Evolutionary conservation across 306 rosid genomes (phyloP).

Genomic region (Quercus variabilis): DNA sequence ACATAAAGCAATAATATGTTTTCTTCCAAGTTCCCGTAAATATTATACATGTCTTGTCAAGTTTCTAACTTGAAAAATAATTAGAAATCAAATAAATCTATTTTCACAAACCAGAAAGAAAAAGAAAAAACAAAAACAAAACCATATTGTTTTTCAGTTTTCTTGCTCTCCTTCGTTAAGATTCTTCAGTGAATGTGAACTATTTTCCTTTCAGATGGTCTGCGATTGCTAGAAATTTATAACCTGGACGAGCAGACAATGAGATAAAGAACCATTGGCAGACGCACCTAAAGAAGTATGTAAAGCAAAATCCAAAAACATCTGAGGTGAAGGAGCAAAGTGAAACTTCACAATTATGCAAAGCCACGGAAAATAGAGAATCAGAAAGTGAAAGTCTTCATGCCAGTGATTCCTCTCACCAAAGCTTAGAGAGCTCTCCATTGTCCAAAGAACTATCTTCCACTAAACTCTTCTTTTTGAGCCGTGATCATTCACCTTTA

Average conservation of each 20-base stretch:
- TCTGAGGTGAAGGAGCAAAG: background rate
- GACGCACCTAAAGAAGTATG: constrained; percentile 45
- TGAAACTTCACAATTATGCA: background rate
- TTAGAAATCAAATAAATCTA: too few species aligned
- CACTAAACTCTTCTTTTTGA: constrained; percentile 2
- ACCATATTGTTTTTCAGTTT: too few species aligned
- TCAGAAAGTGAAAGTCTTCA: background rate
- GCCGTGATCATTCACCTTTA: constrained; percentile 16
- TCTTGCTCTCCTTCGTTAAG: too few species aligned
- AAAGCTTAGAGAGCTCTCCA: constrained; percentile 36
- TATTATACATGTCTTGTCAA: too few species aligned
- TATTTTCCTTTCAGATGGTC: constrained; percentile 47
- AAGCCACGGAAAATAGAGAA: background rate
- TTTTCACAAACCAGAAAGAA: too few species aligned
- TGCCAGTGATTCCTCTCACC: background rate
- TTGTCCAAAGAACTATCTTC: constrained; percentile 16
- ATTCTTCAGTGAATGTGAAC: too few species aligned
- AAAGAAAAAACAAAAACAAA: too few species aligned
- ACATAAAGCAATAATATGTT: too few species aligned
- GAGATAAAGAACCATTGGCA: constrained; percentile 68
- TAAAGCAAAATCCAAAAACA: too few species aligned
- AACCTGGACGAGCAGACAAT: constrained; percentile 62
- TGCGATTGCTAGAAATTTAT: constrained; percentile 42
- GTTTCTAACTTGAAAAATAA: too few species aligned
- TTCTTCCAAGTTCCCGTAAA: too few species aligned